phyloP scores from a whole-genome alignment of 176 grass and related monocot species.

The Aegilops longissima region DNA sequence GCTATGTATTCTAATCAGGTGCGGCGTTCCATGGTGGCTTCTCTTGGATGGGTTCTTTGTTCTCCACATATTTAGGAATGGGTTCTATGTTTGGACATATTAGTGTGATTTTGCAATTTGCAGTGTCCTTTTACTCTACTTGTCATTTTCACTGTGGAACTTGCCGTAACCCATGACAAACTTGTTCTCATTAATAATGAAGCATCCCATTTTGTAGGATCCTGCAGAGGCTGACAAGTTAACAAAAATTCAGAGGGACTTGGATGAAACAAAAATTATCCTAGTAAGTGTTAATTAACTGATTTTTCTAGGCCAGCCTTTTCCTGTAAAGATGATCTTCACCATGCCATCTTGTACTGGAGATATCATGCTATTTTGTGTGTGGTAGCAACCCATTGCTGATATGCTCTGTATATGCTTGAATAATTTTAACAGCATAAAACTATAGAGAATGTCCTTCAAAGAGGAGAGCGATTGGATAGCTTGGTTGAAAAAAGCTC shows the following conservation, averaged over 20 bases:
- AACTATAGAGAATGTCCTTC: conserved; percentile 94
- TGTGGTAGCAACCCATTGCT: conserved; percentile 17
- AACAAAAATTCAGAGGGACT: conserved; percentile 92
- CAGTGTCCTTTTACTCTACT: not conserved
- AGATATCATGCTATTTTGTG: not conserved
- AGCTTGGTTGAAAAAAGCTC: conserved; percentile 99
- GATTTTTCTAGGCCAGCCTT: not conserved
- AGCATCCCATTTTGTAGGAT: conserved; percentile 56
- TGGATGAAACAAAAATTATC: conserved; percentile 99
- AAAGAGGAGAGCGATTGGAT: conserved; percentile 90
- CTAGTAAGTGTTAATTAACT: conserved; percentile 59
- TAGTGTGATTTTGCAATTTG: not conserved
- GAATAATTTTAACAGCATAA: conserved; percentile 78
- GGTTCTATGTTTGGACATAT: not conserved
- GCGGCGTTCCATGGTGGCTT: not conserved
- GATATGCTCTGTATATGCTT: not conserved
- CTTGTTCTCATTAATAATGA: not conserved
- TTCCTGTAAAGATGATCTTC: not conserved
- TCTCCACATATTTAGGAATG: not conserved
- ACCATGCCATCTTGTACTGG: not conserved
- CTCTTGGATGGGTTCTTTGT: not conserved
- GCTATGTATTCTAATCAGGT: not conserved
- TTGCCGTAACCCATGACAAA: not conserved
- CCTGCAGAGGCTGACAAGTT: conserved; percentile 95
- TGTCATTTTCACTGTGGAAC: not conserved